A percentile compares a stretch with the other conserved stretches of the same genome.
Evolutionary conservation across 306 rosid species (phyloP).

Genomic region (Pyrus bretschneideri): DNA sequence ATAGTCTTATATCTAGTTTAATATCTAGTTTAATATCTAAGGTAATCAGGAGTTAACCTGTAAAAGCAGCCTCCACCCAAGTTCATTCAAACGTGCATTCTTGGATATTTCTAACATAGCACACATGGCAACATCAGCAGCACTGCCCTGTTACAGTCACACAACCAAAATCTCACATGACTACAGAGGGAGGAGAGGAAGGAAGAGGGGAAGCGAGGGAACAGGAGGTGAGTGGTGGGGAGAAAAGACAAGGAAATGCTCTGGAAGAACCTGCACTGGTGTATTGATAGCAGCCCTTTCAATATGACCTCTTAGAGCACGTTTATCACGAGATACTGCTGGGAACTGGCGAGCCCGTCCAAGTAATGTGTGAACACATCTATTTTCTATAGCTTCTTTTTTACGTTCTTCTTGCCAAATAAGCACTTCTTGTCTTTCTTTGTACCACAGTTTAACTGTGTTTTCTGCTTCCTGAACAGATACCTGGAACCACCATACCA

Average conservation of each 20-base stretch:
- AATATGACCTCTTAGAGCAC: conserved; percentile 73
- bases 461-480: conserved; percentile 79
- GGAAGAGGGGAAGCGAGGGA: conserved; percentile 6
- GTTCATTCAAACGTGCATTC: conserved; percentile 57
- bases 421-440: conserved; percentile 76
- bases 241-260: conserved; percentile 3
- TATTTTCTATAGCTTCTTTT: conserved; percentile 43
- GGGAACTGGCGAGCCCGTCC: conserved; percentile 86
- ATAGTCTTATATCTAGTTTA: neutral
- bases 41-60: conserved; percentile 46
- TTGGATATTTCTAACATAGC: conserved; percentile 84
- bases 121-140: conserved; percentile 99
- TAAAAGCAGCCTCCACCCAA: conserved; percentile 88
- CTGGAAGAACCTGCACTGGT: conserved; percentile 72
- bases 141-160: conserved; percentile 77
- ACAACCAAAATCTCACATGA: neutral
- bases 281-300: conserved; percentile 97
- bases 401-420: conserved; percentile 76
- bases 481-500: conserved; percentile 47
- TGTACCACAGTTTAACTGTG: conserved; percentile 89
- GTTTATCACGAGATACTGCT: conserved; percentile 44
- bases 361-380: conserved; percentile 67
- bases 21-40: neutral
- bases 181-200: neutral
- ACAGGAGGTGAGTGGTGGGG: neutral